Percentiles rank a stretch among this genome's conserved stretches.
Evolutionary conservation across 2,329 filamentous ascomycete species (phyloP).

Genomic region (Cladosporium sphaerospermum): DNA sequence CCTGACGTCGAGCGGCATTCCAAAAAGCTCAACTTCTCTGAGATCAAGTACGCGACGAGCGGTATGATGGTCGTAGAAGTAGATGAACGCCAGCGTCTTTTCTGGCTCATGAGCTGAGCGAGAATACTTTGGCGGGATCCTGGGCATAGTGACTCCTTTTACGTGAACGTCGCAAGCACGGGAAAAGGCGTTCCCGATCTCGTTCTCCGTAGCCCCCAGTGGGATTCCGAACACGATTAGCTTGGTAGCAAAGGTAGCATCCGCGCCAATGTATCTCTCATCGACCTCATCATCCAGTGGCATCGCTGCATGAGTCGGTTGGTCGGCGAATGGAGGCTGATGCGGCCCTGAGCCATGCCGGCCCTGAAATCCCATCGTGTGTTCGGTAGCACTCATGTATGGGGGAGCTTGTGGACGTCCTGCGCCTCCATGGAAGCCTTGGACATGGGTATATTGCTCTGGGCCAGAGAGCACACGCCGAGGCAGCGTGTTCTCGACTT

Average conservation of each 20-base stretch:
- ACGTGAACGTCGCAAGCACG: neutral
- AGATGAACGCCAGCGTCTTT: neutral
- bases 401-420: neutral
- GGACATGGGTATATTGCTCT: neutral
- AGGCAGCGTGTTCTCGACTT: slow-evolving; percentile 6
- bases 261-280: slow-evolving; percentile 11
- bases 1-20: neutral
- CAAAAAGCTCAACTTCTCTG: slow-evolving; percentile 13
- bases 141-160: neutral
- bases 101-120: neutral
- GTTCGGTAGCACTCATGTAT: neutral
- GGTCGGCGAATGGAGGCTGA: neutral
- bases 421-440: neutral
- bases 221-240: slow-evolving; percentile 13
- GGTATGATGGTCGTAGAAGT: neutral
- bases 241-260: slow-evolving; percentile 12
- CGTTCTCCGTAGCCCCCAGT: neutral
- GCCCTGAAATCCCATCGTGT: neutral
- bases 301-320: neutral
- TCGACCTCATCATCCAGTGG: slow-evolving; percentile 2
- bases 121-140: neutral
- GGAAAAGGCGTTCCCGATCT: neutral
- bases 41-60: slow-evolving; percentile 12
- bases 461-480: slow-evolving; percentile 10
- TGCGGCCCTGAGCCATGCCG: neutral